Percentiles rank a stretch among this genome's conserved stretches.
Evolutionary conservation across 2,329 filamentous ascomycete genomes (phyloP).

Genomic region (Coniochaeta hoffmannii): DNA sequence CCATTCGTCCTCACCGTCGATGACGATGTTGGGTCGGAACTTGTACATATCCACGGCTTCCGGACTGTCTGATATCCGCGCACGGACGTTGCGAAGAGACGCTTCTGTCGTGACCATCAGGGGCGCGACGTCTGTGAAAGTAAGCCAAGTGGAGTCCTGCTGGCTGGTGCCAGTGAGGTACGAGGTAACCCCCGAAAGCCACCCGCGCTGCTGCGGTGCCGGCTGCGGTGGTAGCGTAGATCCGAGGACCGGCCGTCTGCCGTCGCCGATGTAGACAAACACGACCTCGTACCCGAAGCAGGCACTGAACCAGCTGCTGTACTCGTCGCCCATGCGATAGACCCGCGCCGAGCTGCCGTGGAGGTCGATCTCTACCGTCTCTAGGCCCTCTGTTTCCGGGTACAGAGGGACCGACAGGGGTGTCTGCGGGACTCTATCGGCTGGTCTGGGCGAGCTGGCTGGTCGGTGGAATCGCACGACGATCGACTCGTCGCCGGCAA

Average conservation of each 20-base stretch:
- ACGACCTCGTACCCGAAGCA: conserved; percentile 56
- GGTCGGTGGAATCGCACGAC: conserved; percentile 33
- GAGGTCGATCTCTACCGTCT: conserved; percentile 46
- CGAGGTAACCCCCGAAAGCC: conserved; percentile 25
- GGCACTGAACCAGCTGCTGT: conserved; percentile 59
- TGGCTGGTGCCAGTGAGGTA: conserved; percentile 14
- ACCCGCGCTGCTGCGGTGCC: conserved; percentile 16
- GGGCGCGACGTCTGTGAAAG: conserved; percentile 69
- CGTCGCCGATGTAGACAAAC: conserved; percentile 58
- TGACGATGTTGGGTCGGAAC: conserved; percentile 67
- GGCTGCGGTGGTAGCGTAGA: conserved; percentile 34
- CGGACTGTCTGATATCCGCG: conserved; percentile 41
- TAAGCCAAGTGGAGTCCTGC: conserved; percentile 38
- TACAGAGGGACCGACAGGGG: conserved; percentile 49
- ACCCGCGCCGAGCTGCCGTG: conserved; percentile 50
- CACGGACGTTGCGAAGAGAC: conserved; percentile 61
- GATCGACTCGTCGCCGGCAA: conserved; percentile 28
- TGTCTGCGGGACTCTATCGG: conserved; percentile 29
- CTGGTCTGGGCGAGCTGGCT: conserved; percentile 19
- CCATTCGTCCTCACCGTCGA: conserved; percentile 52
- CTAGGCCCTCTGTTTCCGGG: conserved; percentile 39
- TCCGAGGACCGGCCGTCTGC: conserved; percentile 54
- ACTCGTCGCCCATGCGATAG: conserved; percentile 54
- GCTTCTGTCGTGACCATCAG: conserved; percentile 65
- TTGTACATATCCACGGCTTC: conserved; percentile 55